A percentile compares a stretch with the other conserved stretches of the same genome.
Conservation (phyloP, 345 rosid species). For the Carallia brachiata region DNA sequence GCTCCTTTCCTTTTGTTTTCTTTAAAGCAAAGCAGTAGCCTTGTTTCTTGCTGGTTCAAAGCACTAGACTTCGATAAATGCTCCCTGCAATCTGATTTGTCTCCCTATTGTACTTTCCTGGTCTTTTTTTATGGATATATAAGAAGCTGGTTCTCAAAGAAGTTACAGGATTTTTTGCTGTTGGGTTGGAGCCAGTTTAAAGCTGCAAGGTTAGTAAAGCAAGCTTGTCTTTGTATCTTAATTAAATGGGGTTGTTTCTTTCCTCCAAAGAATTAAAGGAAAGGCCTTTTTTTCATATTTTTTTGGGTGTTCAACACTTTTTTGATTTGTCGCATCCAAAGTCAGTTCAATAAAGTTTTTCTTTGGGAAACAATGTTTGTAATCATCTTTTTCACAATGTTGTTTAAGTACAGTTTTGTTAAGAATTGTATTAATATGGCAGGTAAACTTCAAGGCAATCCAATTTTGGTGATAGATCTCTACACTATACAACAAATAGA, state of each 20-base stretch:
- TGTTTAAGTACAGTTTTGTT: too few species aligned
- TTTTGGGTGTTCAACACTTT: background rate
- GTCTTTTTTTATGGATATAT: conserved; percentile 11
- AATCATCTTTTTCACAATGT: too few species aligned
- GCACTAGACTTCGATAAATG: conserved; percentile 40
- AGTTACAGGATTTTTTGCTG: conserved; percentile 5
- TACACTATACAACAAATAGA: background rate
- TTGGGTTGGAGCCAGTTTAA: conserved; percentile 3
- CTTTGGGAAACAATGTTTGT: background rate
- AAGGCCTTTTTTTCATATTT: background rate
- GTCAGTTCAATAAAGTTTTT: background rate
- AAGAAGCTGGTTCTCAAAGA: conserved; percentile 16
- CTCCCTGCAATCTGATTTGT: conserved; percentile 26
- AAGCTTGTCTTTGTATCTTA: background rate
- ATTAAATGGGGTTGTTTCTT: too few species aligned
- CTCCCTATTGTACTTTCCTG: conserved; percentile 11
- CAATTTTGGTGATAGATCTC: background rate
- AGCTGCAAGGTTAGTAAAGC: conserved; percentile 16
- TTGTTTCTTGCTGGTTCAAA: conserved; percentile 38
- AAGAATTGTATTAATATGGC: background rate
- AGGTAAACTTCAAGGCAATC: background rate
- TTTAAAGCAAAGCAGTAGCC: conserved; percentile 1
- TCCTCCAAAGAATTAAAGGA: background rate
- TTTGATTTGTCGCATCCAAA: background rate
- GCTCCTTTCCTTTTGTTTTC: conserved; percentile 7